Percentiles rank a stretch among this genome's conserved stretches.
Evolutionary conservation across 177 flowering plant species (phyloP).

Genomic region (Vitis hybrid): DNA sequence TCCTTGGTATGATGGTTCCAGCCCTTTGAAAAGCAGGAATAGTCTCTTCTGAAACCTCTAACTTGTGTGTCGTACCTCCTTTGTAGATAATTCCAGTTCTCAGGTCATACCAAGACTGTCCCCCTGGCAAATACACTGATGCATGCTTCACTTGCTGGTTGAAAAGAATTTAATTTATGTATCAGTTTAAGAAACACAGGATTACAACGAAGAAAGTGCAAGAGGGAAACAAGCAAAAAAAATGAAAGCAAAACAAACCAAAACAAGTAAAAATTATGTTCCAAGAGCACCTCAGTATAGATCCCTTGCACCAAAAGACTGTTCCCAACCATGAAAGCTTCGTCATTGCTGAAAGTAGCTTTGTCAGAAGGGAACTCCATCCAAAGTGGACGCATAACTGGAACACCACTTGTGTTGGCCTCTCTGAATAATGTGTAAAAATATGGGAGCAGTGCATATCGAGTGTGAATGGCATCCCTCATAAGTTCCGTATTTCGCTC

Average conservation of each 20-base stretch:
- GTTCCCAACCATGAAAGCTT: conserved; percentile 96
- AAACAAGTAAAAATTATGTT: neutral
- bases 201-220: conserved; percentile 1
- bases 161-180: neutral
- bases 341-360: conserved; percentile 82
- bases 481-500: conserved; percentile 80
- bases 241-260: neutral
- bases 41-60: conserved; percentile 70
- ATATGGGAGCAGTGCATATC: conserved; percentile 85
- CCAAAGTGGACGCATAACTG: conserved; percentile 94
- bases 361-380: conserved; percentile 97
- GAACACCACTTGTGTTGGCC: conserved; percentile 79
- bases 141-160: conserved; percentile 67
- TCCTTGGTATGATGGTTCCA: conserved; percentile 90
- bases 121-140: conserved; percentile 85
- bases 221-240: neutral
- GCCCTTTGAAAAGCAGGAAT: conserved; percentile 89
- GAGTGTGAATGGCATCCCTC: conserved; percentile 75
- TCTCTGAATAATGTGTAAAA: conserved; percentile 91
- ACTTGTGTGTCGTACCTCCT: conserved; percentile 71
- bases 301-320: conserved; percentile 92
- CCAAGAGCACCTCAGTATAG: conserved; percentile 60
- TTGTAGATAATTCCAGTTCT: conserved; percentile 66
- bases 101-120: conserved; percentile 87
- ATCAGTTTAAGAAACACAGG: too few relatives aligned